Base-by-base conservation (phyloP, 140 eudicot species). In the Ambrosia hybrid region DNA sequence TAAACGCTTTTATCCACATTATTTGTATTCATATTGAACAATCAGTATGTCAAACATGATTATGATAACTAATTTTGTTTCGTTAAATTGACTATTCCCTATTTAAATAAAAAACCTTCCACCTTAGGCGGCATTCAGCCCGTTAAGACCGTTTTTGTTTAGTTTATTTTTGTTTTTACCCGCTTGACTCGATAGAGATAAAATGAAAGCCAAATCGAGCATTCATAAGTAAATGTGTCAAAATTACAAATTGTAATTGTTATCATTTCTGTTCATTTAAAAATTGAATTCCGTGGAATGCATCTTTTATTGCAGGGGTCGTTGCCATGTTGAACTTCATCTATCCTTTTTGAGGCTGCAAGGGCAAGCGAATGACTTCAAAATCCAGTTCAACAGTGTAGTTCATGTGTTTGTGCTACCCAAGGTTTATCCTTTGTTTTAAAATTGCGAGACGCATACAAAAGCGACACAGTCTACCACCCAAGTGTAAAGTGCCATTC, bases 311-410 rank as follows among this genome's bases (percentile, higher is more conserved):
- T 83, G 39, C 64, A 94, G 99, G 92, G 99, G 96, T 15, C 86
- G 96, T 3, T 94, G 90, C 84, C 88, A 76, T 73, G 88, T 94
- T 68, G 99, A 94, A 73, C 97, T 94, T 75, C 99, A 94, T 73
- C 76, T 86, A 65, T 90, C 97, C 51, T 94, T 94, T 80, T 78
- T 94, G 75, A 86, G 96, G 56, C 90, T 94, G 30, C 97, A 90
- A 90, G 99, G 99, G 51, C 99, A 90, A 83, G 99, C 99, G 60
- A 94, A 94, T 72, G 99, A 94, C 82, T 94, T 94, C 78, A 94
- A 94, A 77, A 94, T 94, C 71, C 99, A 94, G 81, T 94, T 86
- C 77, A 88, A 97, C 88, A 94, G 99, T 77, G 92, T 90, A 37
- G 96, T 94, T 74, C 96, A 96, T 33, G 87, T 94, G n/a, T 94